A percentile compares a stretch with the other conserved stretches of the same genome.
These are phyloP conservation scores for Rhynchosporium secalis DNA, from an alignment of 2,329 filamentous ascomycete genomes.

Conservation along the genomic window DNA sequence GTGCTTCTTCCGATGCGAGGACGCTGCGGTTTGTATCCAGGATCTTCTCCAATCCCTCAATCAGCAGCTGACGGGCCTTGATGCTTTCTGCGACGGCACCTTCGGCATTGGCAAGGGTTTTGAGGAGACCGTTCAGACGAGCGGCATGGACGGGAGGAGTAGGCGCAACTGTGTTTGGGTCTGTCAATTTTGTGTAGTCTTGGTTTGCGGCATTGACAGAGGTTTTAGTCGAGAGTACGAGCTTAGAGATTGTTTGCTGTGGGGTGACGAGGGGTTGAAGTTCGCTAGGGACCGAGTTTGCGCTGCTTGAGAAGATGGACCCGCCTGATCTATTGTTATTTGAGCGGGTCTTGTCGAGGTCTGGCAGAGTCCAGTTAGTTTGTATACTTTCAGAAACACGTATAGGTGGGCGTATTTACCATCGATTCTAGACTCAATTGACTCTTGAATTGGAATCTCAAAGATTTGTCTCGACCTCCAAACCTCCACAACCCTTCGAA, in stretches of 20 bases:
- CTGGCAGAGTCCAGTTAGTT: constrained; percentile 42
- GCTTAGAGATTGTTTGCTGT: constrained; percentile 73
- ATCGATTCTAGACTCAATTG: constrained; percentile 76
- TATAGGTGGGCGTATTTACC: constrained; percentile 52
- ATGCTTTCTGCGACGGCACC: constrained; percentile 86
- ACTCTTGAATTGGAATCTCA: constrained; percentile 73
- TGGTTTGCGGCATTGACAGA: constrained; percentile 69
- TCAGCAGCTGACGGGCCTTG: constrained; percentile 76
- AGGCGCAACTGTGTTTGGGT: constrained; percentile 66
- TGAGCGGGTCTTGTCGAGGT: constrained; percentile 62
- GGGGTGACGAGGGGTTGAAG: constrained; percentile 72
- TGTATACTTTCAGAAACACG: not conserved
- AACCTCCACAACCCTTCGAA: constrained; percentile 88
- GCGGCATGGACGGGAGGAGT: constrained; percentile 90
- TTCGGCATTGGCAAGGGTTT: constrained; percentile 84
- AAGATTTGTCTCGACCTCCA: constrained; percentile 90
- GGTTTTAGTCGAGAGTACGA: constrained; percentile 65
- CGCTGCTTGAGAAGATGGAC: constrained; percentile 67
- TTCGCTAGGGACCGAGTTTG: constrained; percentile 68
- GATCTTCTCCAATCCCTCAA: constrained; percentile 79
- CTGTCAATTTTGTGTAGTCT: constrained; percentile 83
- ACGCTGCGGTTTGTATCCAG: constrained; percentile 71
- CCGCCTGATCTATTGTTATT: constrained; percentile 57
- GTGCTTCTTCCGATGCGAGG: constrained; percentile 67
- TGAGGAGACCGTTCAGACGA: constrained; percentile 84